Percentiles rank a stretch among this genome's conserved stretches.
These are phyloP conservation scores for Colletotrichum sansevieriae DNA, from an alignment of 2,329 filamentous ascomycete species.

Conservation along the genomic window DNA sequence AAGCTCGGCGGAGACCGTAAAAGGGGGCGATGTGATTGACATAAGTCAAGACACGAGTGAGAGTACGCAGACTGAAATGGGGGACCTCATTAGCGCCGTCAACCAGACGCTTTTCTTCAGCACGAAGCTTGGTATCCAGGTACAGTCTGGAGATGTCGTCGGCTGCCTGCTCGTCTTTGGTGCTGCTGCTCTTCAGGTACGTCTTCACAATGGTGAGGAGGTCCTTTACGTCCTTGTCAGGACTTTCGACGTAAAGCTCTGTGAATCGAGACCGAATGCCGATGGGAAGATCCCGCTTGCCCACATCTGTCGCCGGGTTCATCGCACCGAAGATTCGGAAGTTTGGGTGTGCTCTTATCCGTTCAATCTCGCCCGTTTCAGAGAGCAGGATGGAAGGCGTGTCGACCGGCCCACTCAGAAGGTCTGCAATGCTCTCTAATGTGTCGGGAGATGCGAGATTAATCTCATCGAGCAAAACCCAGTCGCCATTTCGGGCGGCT, in stretches of 20 bases:
- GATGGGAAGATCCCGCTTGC: conserved; percentile 92
- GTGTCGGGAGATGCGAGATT: conserved; percentile 96
- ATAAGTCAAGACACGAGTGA: conserved; percentile 91
- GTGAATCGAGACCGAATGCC: conserved; percentile 94
- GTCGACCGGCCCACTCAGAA: conserved; percentile 80
- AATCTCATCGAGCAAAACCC: conserved; percentile 97
- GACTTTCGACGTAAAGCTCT: conserved; percentile 92
- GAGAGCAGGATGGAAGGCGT: conserved; percentile 88
- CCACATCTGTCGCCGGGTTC: conserved; percentile 98
- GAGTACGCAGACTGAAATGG: conserved; percentile 94
- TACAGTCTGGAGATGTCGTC: conserved; percentile 90
- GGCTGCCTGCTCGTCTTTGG: conserved; percentile 79
- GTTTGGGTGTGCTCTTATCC: conserved; percentile 88
- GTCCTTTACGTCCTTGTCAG: conserved; percentile 88
- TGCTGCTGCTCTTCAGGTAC: conserved; percentile 81
- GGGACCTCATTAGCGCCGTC: conserved; percentile 97
- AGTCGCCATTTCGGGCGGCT: conserved; percentile 95
- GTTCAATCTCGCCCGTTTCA: conserved; percentile 93
- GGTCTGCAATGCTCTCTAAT: conserved; percentile 90
- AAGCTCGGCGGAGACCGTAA: conserved; percentile 86
- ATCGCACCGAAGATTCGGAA: conserved; percentile 98
- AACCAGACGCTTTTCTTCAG: conserved; percentile 85
- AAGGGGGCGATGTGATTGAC: conserved; percentile 85
- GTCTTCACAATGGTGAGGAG: conserved; percentile 88
- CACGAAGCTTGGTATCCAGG: conserved; percentile 85